Evolutionary conservation across 1,139 yeast species (phyloP).

Genomic region (Diutina mesorugosa): DNA sequence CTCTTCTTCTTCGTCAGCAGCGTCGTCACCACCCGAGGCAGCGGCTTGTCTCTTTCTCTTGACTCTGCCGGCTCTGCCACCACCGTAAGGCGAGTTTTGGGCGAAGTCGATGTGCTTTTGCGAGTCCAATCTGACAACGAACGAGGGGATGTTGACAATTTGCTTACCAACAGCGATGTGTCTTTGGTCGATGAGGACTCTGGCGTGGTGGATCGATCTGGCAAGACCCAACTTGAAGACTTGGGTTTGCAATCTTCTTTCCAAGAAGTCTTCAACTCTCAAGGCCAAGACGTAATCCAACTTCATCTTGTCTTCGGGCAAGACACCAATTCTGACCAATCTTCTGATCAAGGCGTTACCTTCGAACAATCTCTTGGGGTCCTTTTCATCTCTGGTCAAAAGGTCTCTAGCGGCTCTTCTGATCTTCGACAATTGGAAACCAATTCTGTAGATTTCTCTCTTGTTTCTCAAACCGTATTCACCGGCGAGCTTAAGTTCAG

Average conservation of each 20-base stretch:
- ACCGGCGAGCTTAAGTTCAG: slow-evolving; percentile 98
- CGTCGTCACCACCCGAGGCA: slow-evolving; percentile 49
- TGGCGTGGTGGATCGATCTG: slow-evolving; percentile 99
- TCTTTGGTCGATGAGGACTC: slow-evolving; percentile 97
- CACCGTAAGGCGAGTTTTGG: slow-evolving; percentile 98
- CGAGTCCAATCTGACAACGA: slow-evolving; percentile 99
- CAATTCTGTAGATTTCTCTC: slow-evolving; percentile 98
- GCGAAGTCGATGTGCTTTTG: slow-evolving; percentile 99
- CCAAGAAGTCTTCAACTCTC: slow-evolving; percentile 97
- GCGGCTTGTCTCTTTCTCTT: slow-evolving; percentile 91
- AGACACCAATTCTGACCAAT: slow-evolving; percentile 97
- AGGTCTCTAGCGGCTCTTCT: slow-evolving; percentile 99
- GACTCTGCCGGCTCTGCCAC: slow-evolving; percentile 99
- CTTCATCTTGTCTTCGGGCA: slow-evolving; percentile 98
- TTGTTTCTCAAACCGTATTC: slow-evolving; percentile 99
- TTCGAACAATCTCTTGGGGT: slow-evolving; percentile 99
- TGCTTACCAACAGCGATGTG: slow-evolving; percentile 99
- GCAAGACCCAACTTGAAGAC: slow-evolving; percentile 99
- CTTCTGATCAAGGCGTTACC: slow-evolving; percentile 99
- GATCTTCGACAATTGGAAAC: slow-evolving; percentile 97
- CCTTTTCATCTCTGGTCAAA: slow-evolving; percentile 99
- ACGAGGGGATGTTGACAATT: slow-evolving; percentile 96
- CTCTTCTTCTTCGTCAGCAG: slow-evolving; percentile 30
- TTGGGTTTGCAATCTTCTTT: slow-evolving; percentile 99
- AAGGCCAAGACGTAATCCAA: slow-evolving; percentile 99